These are phyloP conservation scores for Dinochytrium kinnereticum DNA, from an alignment of 371 early-diverging fungal genomes.

Conservation along the genomic window DNA sequence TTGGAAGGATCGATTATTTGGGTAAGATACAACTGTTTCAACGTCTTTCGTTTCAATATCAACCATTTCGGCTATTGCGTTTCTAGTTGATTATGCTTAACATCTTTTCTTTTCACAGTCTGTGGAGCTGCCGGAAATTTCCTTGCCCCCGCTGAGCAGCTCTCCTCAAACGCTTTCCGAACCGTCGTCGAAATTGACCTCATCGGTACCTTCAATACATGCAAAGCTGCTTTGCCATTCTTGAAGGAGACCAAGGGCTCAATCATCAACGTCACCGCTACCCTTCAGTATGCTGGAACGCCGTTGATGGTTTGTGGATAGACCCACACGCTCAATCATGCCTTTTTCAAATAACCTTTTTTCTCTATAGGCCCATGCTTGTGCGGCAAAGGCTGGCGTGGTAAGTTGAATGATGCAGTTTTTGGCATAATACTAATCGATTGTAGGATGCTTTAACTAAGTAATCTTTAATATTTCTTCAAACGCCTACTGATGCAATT, in stretches of 20 bases:
- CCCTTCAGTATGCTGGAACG: slow-evolving; percentile 67
- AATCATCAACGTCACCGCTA: slow-evolving; percentile 72
- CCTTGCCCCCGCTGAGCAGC: slow-evolving; percentile 66
- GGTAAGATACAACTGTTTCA: too few relatives aligned
- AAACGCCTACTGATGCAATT: too few relatives aligned
- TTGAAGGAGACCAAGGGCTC: slow-evolving; percentile 72
- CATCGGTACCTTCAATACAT: slow-evolving; percentile 76
- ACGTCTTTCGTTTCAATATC: too few relatives aligned
- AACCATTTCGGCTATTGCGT: too few relatives aligned
- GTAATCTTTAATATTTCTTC: too few relatives aligned
- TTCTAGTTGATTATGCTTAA: background rate
- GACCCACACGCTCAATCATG: too few relatives aligned
- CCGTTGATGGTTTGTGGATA: too few relatives aligned
- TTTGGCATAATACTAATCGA: too few relatives aligned
- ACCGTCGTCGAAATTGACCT: slow-evolving; percentile 60
- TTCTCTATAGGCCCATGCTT: slow-evolving; percentile 31
- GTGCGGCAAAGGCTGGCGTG: slow-evolving; percentile 35
- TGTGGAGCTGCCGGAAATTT: slow-evolving; percentile 80
- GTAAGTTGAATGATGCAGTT: too few relatives aligned
- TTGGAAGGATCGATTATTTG: slow-evolving; percentile 74
- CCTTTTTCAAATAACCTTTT: too few relatives aligned
- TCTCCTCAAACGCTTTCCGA: slow-evolving; percentile 77
- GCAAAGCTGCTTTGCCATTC: slow-evolving; percentile 74
- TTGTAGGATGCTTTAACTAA: slow-evolving; percentile 31
- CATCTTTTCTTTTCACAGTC: slow-evolving; percentile 10